Evolutionary conservation across 306 rosid species (phyloP).

Genomic region (Rosa persica): DNA sequence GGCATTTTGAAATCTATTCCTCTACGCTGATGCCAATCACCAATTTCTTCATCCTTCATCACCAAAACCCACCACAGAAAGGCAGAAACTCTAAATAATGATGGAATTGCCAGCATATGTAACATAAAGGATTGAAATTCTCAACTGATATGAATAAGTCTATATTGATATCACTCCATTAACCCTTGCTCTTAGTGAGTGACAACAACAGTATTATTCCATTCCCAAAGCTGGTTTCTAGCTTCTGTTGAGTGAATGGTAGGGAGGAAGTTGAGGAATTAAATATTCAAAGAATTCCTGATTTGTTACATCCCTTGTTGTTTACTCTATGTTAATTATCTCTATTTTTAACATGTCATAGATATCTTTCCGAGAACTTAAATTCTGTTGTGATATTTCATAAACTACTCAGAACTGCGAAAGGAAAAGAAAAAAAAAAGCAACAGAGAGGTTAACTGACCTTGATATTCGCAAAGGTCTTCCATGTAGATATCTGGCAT

Average conservation of each 20-base stretch:
- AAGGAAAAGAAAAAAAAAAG: background rate
- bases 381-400: background rate
- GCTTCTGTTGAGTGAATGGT: background rate
- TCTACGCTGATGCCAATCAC: conserved; percentile 83
- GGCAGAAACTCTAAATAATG: background rate
- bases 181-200: background rate
- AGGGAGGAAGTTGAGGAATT: background rate
- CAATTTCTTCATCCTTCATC: conserved; percentile 84
- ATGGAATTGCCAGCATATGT: conserved; percentile 9
- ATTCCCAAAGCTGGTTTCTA: background rate
- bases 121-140: conserved; percentile 24
- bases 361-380: background rate
- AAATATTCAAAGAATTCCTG: background rate
- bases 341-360: background rate
- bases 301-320: background rate
- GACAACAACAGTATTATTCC: background rate
- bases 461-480: conserved; percentile 69
- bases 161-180: background rate
- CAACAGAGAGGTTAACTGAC: conserved; percentile 33
- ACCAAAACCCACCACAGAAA: conserved; percentile 22
- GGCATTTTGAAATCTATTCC: conserved; percentile 95
- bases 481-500: conserved; percentile 52
- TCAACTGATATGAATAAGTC: conserved; percentile 4
- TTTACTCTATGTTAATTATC: background rate
- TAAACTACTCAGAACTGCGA: background rate